Evolutionary conservation across 345 rosid species (phyloP), one percentile per base, ranked within the genome.

Genomic region (Corchorus olitorius): DNA sequence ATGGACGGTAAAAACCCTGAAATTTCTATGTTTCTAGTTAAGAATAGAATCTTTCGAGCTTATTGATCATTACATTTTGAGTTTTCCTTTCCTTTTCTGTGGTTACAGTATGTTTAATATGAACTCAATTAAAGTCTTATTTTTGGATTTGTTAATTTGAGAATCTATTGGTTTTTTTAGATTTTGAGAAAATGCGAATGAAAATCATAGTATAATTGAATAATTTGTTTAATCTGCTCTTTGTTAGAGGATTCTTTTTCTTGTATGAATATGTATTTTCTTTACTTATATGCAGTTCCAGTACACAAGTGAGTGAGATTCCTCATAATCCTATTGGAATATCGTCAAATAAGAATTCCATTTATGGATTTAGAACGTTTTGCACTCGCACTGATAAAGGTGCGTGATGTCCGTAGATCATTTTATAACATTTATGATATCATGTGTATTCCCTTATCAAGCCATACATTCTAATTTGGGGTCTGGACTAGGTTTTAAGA

Each of bases 311-410:
- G 27, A 83, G 82, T 76, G 76, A 75, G 69, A 83, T 83, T 84
- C 60, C 78, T 70, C 77, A 75, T 79, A 78, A 59, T 84, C 80
- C 41, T 78, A 79, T 81, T 77, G 83, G 85, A 56, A 59, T 84
- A 68, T 81, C 92, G 11, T 79, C 86, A 33, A 76, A 72, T 92
- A 88, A 81, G 86, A 88, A 86, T 77, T 76, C 83, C 58, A 60
- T 76, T 68, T 81, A 83, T 87, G 90, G 90, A 83, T 87, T 82
- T 88, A 85, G 90, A 85, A 83, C 90, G n/a, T 91, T 82, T 83
- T 93, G 92, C 86, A 84, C 90, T 75, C 66, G 91, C 84, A 87
- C 89, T 77, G 69, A 78, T 1, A 70, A 83, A 85, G 98, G 98
- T 95, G 35, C 19, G 70, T 63, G 14, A 8, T 33, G n/a, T 22